A percentile compares a stretch with the other conserved stretches of the same genome.
These are phyloP conservation scores for Salix arbutifolia DNA, from an alignment of 345 rosid species.

Conservation along the genomic window DNA sequence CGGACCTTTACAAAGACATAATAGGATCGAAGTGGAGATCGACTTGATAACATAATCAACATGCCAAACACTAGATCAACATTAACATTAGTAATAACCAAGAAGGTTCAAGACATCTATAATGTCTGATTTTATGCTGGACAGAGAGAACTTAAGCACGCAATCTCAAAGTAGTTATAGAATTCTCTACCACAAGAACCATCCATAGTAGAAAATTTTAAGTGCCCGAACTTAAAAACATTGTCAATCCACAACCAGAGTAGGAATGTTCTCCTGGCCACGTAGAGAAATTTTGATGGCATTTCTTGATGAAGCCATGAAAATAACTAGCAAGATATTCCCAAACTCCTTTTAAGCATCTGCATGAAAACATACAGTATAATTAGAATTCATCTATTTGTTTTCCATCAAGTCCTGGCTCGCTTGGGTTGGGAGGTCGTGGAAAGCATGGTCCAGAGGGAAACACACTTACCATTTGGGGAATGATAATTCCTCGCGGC, in stretches of 20 bases:
- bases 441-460: background rate
- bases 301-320: background rate
- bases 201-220: background rate
- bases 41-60: background rate
- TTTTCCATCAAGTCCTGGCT: background rate
- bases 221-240: background rate
- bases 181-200: background rate
- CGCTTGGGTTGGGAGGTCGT: background rate
- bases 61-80: background rate
- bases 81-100: background rate
- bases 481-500: background rate
- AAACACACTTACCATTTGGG: background rate
- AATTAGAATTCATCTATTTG: background rate
- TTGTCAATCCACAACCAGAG: background rate
- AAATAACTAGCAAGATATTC: background rate
- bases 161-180: background rate
- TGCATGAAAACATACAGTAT: background rate
- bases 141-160: background rate
- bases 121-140: background rate
- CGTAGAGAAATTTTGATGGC: background rate
- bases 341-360: background rate
- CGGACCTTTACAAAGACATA: background rate
- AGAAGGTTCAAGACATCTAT: background rate
- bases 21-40: background rate
- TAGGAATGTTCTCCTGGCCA: background rate